Evolutionary conservation across 345 rosid species (phyloP).

Genomic region (Eucalyptus pumila): DNA sequence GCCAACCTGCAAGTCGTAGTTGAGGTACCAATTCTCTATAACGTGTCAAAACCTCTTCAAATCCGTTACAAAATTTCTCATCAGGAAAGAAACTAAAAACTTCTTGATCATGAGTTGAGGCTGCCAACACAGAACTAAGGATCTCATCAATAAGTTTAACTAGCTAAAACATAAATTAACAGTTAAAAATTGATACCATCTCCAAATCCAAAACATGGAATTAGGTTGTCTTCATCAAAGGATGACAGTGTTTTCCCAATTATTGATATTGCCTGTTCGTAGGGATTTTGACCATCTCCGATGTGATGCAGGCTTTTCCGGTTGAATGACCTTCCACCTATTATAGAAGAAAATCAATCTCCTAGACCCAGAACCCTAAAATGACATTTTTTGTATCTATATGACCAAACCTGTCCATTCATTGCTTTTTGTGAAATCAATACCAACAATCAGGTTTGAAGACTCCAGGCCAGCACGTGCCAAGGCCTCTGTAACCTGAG

Average conservation of each 20-base stretch:
- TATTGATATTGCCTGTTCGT: neutral
- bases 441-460: conserved; percentile 71
- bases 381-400: neutral
- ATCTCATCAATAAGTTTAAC: neutral
- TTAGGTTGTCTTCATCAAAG: conserved; percentile 38
- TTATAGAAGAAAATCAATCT: neutral
- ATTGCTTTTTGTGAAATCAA: conserved; percentile 80
- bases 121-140: conserved; percentile 3
- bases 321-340: neutral
- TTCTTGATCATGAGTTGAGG: conserved; percentile 44
- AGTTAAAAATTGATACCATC: conserved; percentile 13
- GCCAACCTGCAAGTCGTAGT: conserved; percentile 29
- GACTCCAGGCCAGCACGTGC: conserved; percentile 66
- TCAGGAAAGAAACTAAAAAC: conserved; percentile 31
- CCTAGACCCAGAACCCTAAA: neutral
- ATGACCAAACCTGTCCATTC: conserved; percentile 62
- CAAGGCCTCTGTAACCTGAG: conserved; percentile 55
- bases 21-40: conserved; percentile 34
- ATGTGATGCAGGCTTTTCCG: neutral
- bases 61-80: conserved; percentile 29
- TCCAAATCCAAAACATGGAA: conserved; percentile 44
- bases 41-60: conserved; percentile 30
- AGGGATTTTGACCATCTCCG: neutral
- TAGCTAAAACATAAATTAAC: neutral
- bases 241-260: conserved; percentile 11